Conservation (phyloP, 2,329 filamentous ascomycete genomes). For the Nemania bipapillata region DNA sequence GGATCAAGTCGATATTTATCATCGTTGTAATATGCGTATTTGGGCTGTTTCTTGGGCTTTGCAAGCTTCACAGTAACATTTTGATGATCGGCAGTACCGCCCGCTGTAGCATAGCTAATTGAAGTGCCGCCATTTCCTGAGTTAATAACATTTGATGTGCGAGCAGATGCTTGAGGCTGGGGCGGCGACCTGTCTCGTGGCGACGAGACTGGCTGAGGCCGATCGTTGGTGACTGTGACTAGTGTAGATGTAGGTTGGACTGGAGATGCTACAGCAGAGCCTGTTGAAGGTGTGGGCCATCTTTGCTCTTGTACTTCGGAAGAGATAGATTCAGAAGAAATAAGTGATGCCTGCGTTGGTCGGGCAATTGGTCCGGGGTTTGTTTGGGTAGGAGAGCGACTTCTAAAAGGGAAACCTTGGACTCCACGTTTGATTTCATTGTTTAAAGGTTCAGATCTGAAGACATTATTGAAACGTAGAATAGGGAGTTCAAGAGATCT, state of each 20-base stretch:
- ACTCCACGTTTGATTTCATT: conserved; percentile 49
- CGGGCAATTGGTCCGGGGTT: conserved; percentile 44
- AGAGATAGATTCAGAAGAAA: conserved; percentile 33
- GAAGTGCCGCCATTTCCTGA: conserved; percentile 53
- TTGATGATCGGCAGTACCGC: conserved; percentile 48
- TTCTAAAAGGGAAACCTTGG: conserved; percentile 38
- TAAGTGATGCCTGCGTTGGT: conserved; percentile 37
- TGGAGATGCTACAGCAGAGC: conserved; percentile 31
- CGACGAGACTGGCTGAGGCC: conserved; percentile 21
- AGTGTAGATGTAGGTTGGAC: conserved; percentile 15
- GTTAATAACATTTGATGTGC: conserved; percentile 48
- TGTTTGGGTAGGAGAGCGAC: conserved; percentile 40
- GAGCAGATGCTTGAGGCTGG: conserved; percentile 29
- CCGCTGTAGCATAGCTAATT: conserved; percentile 52
- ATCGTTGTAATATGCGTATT: conserved; percentile 49
- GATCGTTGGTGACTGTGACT: conserved; percentile 28
- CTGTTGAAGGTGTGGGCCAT: conserved; percentile 23
- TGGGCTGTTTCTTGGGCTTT: conserved; percentile 50
- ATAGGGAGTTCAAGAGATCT: conserved; percentile 50
- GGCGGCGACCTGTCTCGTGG: conserved; percentile 18
- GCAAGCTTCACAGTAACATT: conserved; percentile 51
- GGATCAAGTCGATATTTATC: conserved; percentile 49
- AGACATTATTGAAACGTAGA: conserved; percentile 50
- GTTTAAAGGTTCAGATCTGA: conserved; percentile 48
- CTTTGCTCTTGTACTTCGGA: conserved; percentile 34